Conservation (phyloP, 108 stramenopile genomes). For the Cyclotella atomus region DNA sequence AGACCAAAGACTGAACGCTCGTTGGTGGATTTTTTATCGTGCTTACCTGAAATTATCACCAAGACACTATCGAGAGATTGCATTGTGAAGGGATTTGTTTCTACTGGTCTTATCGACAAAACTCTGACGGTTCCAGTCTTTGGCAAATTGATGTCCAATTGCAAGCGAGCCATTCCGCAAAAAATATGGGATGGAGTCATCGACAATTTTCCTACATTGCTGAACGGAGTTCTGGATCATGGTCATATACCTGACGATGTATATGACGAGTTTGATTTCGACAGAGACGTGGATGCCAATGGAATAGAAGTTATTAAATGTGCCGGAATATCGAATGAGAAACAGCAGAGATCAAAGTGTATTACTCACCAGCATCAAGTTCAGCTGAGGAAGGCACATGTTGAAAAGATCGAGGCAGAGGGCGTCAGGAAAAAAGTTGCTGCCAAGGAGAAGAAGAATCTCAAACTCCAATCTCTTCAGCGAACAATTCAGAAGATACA, state of each 20-base stretch:
- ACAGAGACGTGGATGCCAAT: background rate
- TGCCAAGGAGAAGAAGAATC: background rate
- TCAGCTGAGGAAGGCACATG: background rate
- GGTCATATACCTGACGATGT: slow-evolving; percentile 4
- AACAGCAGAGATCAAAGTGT: slow-evolving; percentile 8
- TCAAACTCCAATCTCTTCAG: background rate
- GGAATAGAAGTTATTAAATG: background rate
- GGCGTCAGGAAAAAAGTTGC: background rate
- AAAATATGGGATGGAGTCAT: background rate
- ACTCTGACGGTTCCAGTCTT: slow-evolving; percentile 1
- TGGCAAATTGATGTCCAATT: slow-evolving; percentile 3
- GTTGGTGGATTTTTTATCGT: slow-evolving; percentile 17
- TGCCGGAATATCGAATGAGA: slow-evolving; percentile 19
- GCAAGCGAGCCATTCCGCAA: background rate
- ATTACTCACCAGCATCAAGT: slow-evolving; percentile 11
- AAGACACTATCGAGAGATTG: background rate
- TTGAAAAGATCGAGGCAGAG: background rate
- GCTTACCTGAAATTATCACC: slow-evolving; percentile 2
- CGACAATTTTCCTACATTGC: background rate
- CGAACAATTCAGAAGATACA: background rate
- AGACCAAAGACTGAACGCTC: too few relatives aligned
- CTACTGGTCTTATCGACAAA: slow-evolving; percentile 6
- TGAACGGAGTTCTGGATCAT: background rate
- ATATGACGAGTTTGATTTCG: background rate
- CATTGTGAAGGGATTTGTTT: slow-evolving; percentile 10